phyloP scores from a whole-genome alignment of 2,329 filamentous ascomycete genomes.

The Stemphylium beticola region DNA sequence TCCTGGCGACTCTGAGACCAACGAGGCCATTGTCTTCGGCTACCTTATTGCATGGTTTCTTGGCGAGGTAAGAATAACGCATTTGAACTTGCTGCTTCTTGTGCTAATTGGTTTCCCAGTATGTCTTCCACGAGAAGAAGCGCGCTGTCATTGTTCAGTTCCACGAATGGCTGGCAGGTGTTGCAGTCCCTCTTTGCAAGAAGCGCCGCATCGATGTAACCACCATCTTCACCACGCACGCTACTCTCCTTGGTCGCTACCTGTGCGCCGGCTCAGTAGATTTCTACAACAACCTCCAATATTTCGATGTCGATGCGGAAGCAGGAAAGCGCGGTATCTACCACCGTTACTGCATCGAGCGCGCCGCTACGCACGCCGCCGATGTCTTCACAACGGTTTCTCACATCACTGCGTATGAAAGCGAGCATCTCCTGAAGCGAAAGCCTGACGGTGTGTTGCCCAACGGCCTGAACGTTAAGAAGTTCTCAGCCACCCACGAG shows the following conservation, averaged over 20 bases:
- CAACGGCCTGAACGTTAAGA: constrained; percentile 97
- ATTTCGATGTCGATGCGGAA: constrained; percentile 95
- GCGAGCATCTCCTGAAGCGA: constrained; percentile 94
- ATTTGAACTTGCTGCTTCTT: not conserved
- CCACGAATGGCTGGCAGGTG: constrained; percentile 97
- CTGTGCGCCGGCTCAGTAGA: constrained; percentile 97
- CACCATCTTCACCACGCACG: constrained; percentile 98
- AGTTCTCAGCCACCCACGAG: constrained; percentile 97
- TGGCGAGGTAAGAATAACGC: constrained; percentile 75
- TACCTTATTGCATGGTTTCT: constrained; percentile 98
- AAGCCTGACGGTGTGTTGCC: constrained; percentile 96
- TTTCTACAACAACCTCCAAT: constrained; percentile 98
- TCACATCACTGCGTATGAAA: constrained; percentile 98
- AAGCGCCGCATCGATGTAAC: constrained; percentile 95
- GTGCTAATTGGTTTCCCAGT: constrained; percentile 60
- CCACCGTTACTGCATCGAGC: constrained; percentile 97
- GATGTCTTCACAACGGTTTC: constrained; percentile 99
- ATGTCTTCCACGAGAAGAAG: constrained; percentile 89
- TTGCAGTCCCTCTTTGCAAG: constrained; percentile 88
- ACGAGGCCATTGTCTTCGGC: constrained; percentile 96
- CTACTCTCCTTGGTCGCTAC: constrained; percentile 92
- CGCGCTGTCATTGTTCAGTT: constrained; percentile 96
- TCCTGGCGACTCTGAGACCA: constrained; percentile 89
- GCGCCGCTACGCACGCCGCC: constrained; percentile 85
- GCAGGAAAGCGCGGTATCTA: constrained; percentile 98